Evolutionary conservation across 352 stramenopile genomes (phyloP).

Genomic region (Pythium monospermum): DNA sequence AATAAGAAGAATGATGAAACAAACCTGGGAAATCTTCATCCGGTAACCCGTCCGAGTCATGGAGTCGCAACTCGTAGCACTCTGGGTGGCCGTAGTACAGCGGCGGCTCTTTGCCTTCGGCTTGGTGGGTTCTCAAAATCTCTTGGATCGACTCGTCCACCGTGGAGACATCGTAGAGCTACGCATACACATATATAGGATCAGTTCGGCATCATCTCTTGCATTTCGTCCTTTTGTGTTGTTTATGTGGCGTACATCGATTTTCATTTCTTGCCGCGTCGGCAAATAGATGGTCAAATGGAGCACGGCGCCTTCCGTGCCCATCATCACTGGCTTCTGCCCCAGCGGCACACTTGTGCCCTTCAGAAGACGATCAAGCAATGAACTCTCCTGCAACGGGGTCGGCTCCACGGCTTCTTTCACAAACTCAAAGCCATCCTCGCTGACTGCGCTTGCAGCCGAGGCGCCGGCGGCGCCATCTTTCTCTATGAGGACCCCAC

Average conservation of each 20-base stretch:
- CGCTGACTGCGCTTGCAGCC: conserved; percentile 1
- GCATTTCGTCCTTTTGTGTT: no score
- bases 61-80: conserved; percentile 82
- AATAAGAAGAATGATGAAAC: no score
- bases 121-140: conserved; percentile 66
- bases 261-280: conserved; percentile 82
- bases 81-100: conserved; percentile 85
- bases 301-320: conserved; percentile 61
- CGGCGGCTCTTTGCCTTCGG: conserved; percentile 48
- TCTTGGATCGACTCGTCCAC: conserved; percentile 87
- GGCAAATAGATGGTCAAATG: conserved; percentile 85
- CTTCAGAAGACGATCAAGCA: conserved; percentile 77
- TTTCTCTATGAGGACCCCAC: conserved; percentile 1
- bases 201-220: conserved; percentile 7
- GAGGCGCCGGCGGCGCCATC: not conserved
- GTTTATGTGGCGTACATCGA: no score
- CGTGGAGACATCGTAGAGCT: conserved; percentile 84
- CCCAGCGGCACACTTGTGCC: conserved; percentile 40
- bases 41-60: conserved; percentile 78
- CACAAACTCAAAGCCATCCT: conserved; percentile 60
- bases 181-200: conserved; percentile 9
- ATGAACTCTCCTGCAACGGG: conserved; percentile 59
- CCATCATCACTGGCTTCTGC: conserved; percentile 51
- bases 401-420: conserved; percentile 61
- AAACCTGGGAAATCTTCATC: conserved; percentile 85